Conservation (phyloP, 2,329 filamentous ascomycete genomes). For the Sporothrix curviconia region DNA sequence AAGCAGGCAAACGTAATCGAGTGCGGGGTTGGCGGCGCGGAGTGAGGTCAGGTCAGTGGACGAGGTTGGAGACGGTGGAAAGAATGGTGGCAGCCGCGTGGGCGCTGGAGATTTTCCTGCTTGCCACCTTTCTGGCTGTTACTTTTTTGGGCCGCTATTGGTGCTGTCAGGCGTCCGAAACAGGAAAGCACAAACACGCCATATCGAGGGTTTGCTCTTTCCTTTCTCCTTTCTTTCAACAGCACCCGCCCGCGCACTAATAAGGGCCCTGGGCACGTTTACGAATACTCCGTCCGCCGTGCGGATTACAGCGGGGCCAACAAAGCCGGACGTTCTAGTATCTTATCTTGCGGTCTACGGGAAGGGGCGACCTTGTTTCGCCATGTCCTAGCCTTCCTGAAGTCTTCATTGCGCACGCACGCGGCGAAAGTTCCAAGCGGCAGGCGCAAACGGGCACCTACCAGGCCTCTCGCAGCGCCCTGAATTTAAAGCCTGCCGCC, state of each 20-base stretch:
- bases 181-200: constrained; percentile 7
- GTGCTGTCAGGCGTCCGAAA: constrained; percentile 8
- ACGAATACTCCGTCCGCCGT: too few species aligned
- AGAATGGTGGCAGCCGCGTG: not conserved
- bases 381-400: too few species aligned
- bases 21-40: not conserved
- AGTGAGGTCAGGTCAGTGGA: not conserved
- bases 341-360: not conserved
- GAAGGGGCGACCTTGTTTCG: not conserved
- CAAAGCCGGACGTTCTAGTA: not conserved
- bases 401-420: too few species aligned
- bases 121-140: too few species aligned
- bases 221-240: not conserved
- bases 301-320: not conserved
- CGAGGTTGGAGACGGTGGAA: not conserved
- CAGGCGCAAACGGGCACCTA: not conserved
- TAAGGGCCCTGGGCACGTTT: not conserved
- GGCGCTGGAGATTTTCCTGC: not conserved
- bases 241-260: not conserved
- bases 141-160: not conserved
- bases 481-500: not conserved
- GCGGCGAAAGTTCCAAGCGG: not conserved
- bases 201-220: not conserved
- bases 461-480: too few species aligned
- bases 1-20: not conserved